A percentile compares a stretch with the other conserved stretches of the same genome.
Evolutionary conservation across 139 green algal genomes (phyloP).

Genomic region (Zygnema circumcarinatum): DNA sequence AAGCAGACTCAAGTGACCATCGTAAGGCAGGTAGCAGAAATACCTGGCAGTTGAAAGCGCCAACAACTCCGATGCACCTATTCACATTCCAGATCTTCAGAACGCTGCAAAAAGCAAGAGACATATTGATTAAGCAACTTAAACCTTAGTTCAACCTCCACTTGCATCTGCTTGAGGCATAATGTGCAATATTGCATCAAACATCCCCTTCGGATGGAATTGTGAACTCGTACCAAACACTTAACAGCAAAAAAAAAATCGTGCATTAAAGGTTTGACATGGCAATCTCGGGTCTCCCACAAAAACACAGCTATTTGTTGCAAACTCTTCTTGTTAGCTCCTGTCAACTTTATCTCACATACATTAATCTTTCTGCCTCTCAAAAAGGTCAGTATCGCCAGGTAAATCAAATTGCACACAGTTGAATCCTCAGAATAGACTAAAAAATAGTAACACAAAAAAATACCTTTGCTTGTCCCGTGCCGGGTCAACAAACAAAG

Average conservation of each 20-base stretch:
- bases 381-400: too few species aligned
- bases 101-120: slow-evolving; percentile 16
- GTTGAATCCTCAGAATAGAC: too few species aligned
- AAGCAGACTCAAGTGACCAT: slow-evolving; percentile 6
- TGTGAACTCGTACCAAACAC: too few species aligned
- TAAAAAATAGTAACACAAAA: too few species aligned
- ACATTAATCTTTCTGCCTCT: too few species aligned
- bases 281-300: too few species aligned
- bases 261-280: too few species aligned
- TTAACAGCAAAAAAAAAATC: too few species aligned
- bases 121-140: slow-evolving; percentile 15
- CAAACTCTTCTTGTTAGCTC: too few species aligned
- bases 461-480: slow-evolving; percentile 73
- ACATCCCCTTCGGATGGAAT: background rate
- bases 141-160: background rate
- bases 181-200: background rate
- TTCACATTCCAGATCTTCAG: slow-evolving; percentile 61
- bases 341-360: too few species aligned
- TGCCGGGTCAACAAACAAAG: slow-evolving; percentile 85
- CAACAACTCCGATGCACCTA: slow-evolving; percentile 29
- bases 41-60: slow-evolving; percentile 62
- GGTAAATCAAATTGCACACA: too few species aligned
- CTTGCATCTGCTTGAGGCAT: background rate
- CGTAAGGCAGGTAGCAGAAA: background rate
- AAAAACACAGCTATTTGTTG: too few species aligned